Evolutionary conservation across 768 basidiomycete species (phyloP).

Genomic region (Gloeopeniophorella convolvens): DNA sequence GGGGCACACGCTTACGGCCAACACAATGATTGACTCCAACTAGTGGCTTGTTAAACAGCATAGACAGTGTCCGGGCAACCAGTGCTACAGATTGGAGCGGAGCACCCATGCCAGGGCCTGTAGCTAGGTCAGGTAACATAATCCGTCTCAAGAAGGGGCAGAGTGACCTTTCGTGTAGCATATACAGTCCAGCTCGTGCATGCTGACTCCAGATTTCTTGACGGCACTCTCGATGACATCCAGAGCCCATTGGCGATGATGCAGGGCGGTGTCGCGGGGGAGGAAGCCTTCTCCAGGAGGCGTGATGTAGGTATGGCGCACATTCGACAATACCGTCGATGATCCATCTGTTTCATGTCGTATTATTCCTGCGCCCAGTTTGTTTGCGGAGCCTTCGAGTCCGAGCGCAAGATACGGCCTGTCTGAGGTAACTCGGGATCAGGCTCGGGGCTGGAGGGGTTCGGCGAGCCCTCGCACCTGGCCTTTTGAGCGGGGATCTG

Average conservation of each 20-base stretch:
- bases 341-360: conserved; percentile 70
- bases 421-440: conserved; percentile 33
- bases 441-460: background rate
- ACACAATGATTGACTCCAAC: conserved; percentile 99
- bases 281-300: conserved; percentile 98
- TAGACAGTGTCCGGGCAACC: conserved; percentile 84
- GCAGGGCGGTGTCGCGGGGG: conserved; percentile 90
- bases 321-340: conserved; percentile 77
- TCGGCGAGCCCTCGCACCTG: conserved; percentile 7
- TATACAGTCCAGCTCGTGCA: conserved; percentile 86
- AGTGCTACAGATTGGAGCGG: conserved; percentile 93
- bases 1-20: conserved; percentile 60
- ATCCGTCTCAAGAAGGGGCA: background rate
- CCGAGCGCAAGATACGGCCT: conserved; percentile 82
- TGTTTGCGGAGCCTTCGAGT: conserved; percentile 97
- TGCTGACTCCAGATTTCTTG: conserved; percentile 54
- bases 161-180: conserved; percentile 89
- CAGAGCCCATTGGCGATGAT: conserved; percentile 91
- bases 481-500: conserved; percentile 14
- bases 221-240: conserved; percentile 76
- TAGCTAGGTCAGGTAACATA: background rate
- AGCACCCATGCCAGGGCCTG: conserved; percentile 99
- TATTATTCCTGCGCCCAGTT: conserved; percentile 91
- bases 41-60: conserved; percentile 84
- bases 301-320: conserved; percentile 98